Base-by-base conservation (phyloP, 164 flowering plant species). In the Tinospora cordifolia region DNA sequence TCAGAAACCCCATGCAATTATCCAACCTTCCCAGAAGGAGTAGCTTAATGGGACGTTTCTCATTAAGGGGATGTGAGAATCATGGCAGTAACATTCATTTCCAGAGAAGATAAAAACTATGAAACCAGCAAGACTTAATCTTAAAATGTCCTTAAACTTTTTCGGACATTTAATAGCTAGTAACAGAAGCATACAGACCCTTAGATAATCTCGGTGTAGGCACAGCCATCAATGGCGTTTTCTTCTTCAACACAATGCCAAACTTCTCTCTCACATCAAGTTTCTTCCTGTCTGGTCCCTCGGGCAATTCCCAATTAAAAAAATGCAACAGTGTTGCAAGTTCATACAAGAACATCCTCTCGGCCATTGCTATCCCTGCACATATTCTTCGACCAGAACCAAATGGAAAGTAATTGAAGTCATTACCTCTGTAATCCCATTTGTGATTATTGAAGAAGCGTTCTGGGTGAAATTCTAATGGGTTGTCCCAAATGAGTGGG, bases 351-450 rank as follows among this genome's bases (percentile, higher is more conserved):
- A 86, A 69, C 82, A 75, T 80, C 74, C 86, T 82, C 80, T 86
- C 87, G 0, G 87, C 92, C 85, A 88, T 80, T 9, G 82, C 75
- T 1, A 78, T 71, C 6, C 89, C 90, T 14, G 85, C 88, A 74
- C 92, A 88, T 1, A 82, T 85, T 72, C 92, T 86, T 65, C 89
- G 51, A 13, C 92, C 92, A 0, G 89, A 85, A 8, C 92, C 88
- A 54, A 87, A 88, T 5, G 92, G 92, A 19, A 88, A 68, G 63
- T 86, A 88, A 6, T 44, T 75, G 38, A 84, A 85, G 54, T 80
- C 68, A 25, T 82, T 82, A 10, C 88, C 87, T 7, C 11, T 10
- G 11, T 51, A 80, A 39, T 86, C 83, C 46, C 57, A 69, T 10
- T 72, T 73, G 7, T 54, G 24, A 63, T 51, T 27, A 63, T 51